Conservation (phyloP, 1,284 basidiomycete genomes). For the Ceratobasidium sp. region DNA sequence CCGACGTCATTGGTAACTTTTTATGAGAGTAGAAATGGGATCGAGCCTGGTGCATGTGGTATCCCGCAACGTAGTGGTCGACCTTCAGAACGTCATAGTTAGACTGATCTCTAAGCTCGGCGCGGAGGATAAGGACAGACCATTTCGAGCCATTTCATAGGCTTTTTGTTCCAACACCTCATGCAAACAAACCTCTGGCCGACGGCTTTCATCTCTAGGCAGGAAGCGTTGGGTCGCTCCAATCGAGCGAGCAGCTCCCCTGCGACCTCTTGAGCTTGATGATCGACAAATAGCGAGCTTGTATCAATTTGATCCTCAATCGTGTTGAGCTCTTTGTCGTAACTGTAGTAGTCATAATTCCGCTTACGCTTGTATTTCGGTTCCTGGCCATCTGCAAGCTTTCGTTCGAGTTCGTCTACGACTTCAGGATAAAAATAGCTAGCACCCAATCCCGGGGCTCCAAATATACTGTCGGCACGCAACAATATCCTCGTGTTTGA, state of each 20-base stretch:
- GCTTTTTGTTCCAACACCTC: conserved; percentile 22
- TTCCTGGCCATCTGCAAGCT: neutral
- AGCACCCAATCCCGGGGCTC: neutral
- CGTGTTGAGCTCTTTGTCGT: neutral
- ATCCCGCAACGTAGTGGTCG: neutral
- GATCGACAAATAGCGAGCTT: neutral
- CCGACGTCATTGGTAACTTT: neutral
- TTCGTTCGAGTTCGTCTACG: neutral
- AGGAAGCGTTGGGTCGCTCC: conserved; percentile 19
- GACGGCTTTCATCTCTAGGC: conserved; percentile 24
- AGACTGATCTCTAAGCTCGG: neutral
- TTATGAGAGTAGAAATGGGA: neutral
- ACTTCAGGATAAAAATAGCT: conserved; percentile 1
- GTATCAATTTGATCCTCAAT: neutral
- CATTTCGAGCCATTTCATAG: conserved; percentile 27
- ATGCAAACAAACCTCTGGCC: conserved; percentile 20
- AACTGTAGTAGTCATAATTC: neutral
- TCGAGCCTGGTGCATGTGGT: neutral
- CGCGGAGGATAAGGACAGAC: neutral
- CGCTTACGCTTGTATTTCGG: neutral
- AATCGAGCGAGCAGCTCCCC: conserved; percentile 1
- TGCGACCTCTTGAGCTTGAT: neutral
- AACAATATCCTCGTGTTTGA: neutral
- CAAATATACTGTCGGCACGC: conserved; percentile 6
- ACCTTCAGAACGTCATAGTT: neutral